Percentiles rank a stretch among this genome's conserved stretches.
Conservation (phyloP, 73 alveolate species). For the Paramecium sexaurelia region DNA sequence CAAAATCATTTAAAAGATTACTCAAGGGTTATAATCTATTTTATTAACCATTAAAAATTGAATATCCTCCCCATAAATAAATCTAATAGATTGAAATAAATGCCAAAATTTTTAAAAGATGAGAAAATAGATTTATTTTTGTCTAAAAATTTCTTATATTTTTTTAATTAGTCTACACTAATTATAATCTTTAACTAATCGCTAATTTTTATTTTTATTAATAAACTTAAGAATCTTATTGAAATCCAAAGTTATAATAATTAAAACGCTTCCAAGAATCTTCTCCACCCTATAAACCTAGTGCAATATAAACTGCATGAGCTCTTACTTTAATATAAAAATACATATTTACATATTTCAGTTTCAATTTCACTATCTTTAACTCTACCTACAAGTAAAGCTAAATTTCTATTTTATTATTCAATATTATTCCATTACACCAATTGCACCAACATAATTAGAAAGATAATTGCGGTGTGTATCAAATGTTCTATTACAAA, state of each 20-base stretch:
- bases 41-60: not conserved
- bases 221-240: not conserved
- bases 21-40: not conserved
- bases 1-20: not conserved
- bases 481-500: not conserved
- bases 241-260: not conserved
- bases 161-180: not conserved
- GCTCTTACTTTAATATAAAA: not conserved
- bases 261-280: not conserved
- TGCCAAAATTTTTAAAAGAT: not conserved
- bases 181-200: not conserved
- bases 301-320: not conserved
- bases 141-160: not conserved
- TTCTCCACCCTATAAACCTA: not conserved
- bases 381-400: not conserved
- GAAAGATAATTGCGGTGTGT: not conserved
- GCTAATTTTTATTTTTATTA: not conserved
- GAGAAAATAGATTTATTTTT: not conserved
- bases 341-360: not conserved
- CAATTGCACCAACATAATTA: not conserved
- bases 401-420: not conserved
- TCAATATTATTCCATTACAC: not conserved
- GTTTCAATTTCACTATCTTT: not conserved
- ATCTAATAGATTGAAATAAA: not conserved
- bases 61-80: slow-evolving; percentile 16